Conservation (phyloP, 73 alveolate species). For the Blepharisma japonicum region DNA sequence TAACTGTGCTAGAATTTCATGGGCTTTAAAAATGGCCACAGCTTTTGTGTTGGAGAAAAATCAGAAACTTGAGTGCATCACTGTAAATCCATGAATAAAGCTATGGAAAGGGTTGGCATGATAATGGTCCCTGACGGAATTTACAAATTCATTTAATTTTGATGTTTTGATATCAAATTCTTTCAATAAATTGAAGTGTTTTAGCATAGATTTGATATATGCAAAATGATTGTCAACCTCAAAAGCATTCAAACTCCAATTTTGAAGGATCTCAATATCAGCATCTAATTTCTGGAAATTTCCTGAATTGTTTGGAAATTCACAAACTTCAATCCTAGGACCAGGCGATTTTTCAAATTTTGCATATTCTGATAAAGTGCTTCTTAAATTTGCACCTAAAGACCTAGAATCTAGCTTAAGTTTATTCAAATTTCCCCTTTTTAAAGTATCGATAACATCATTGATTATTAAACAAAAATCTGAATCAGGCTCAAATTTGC, state of each 20-base stretch:
- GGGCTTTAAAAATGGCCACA: background rate
- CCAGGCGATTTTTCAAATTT: background rate
- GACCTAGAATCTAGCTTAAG: background rate
- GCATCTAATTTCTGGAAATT: background rate
- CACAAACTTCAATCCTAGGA: background rate
- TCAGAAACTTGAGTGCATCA: constrained; percentile 38
- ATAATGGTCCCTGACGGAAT: background rate
- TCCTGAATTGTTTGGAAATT: background rate
- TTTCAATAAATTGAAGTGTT: background rate
- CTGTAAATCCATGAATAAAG: constrained; percentile 52
- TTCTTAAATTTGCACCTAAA: background rate
- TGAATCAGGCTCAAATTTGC: background rate
- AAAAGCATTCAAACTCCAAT: constrained; percentile 17
- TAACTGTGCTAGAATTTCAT: background rate
- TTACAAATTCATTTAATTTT: background rate
- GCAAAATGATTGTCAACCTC: constrained; percentile 3
- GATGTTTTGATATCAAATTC: background rate
- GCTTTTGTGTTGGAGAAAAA: constrained; percentile 7
- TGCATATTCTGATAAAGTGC: background rate
- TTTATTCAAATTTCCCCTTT: background rate
- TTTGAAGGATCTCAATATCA: background rate
- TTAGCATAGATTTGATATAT: background rate
- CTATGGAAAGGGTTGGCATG: constrained; percentile 53
- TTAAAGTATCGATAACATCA: background rate
- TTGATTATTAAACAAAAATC: background rate